Percentiles rank a stretch among this genome's conserved stretches.
These are phyloP conservation scores for Trametes sanguinea DNA, from an alignment of 768 basidiomycete species.

Conservation along the genomic window DNA sequence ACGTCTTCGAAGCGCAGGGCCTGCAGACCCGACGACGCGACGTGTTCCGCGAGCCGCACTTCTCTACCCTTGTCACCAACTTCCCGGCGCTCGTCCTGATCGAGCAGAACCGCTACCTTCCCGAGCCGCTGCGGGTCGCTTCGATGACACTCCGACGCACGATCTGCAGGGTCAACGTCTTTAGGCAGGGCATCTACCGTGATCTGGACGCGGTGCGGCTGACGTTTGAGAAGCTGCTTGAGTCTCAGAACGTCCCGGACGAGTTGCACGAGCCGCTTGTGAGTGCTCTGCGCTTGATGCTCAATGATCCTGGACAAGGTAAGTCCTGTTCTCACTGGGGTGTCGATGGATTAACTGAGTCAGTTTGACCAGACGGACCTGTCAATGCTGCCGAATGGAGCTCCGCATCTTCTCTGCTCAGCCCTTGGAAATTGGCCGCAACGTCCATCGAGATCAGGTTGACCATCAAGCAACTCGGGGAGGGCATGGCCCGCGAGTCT, in stretches of 20 bases:
- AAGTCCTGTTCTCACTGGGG: neutral
- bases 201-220: slow-evolving; percentile 70
- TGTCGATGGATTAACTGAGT: neutral
- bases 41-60: slow-evolving; percentile 68
- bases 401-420: slow-evolving; percentile 58
- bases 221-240: slow-evolving; percentile 64
- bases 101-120: slow-evolving; percentile 60
- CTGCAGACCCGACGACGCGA: slow-evolving; percentile 68
- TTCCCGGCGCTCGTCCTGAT: slow-evolving; percentile 72
- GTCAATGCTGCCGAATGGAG: slow-evolving; percentile 19
- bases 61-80: slow-evolving; percentile 58
- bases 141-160: slow-evolving; percentile 54
- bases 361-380: slow-evolving; percentile 9
- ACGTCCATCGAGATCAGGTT: slow-evolving; percentile 81
- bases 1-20: slow-evolving; percentile 67
- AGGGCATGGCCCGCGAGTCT: slow-evolving; percentile 60
- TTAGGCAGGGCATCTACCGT: slow-evolving; percentile 74
- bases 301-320: slow-evolving; percentile 67
- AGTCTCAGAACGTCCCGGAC: slow-evolving; percentile 35
- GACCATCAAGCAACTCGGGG: slow-evolving; percentile 70
- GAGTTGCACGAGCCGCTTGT: slow-evolving; percentile 61
- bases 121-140: slow-evolving; percentile 50
- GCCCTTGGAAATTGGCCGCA: slow-evolving; percentile 82
- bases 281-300: slow-evolving; percentile 63
- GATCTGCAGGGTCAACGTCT: slow-evolving; percentile 64